A percentile compares a stretch with the other conserved stretches of the same genome.
phyloP scores from a whole-genome alignment of 2,329 filamentous ascomycete genomes.

The Ophiostoma fasciatum region DNA sequence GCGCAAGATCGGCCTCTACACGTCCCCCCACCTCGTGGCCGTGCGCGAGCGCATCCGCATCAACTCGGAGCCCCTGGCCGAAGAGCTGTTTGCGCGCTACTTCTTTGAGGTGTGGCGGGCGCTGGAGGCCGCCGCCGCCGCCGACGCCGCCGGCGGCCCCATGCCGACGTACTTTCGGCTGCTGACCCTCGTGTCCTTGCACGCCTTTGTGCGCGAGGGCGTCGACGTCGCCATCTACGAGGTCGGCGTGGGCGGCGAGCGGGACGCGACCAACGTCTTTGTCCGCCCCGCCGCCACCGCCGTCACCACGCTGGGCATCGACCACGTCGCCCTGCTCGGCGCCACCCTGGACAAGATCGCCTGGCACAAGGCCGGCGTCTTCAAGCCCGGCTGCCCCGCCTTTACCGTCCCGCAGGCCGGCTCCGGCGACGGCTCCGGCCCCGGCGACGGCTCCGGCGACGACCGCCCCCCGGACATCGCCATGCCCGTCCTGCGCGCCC shows the following conservation, averaged over 20 bases:
- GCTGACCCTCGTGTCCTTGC: constrained; percentile 51
- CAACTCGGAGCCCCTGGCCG: constrained; percentile 40
- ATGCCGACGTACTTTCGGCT: constrained; percentile 44
- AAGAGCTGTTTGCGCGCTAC: constrained; percentile 45
- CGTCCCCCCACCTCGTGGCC: constrained; percentile 52
- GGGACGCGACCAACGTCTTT: constrained; percentile 53
- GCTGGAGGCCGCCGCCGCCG: constrained; percentile 15
- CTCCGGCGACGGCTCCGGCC: constrained; percentile 19
- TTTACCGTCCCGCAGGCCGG: constrained; percentile 39
- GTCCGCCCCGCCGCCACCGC: constrained; percentile 40
- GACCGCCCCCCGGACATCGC: too few species aligned
- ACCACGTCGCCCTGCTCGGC: constrained; percentile 50
- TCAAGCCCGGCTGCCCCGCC: constrained; percentile 43
- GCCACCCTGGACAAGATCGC: constrained; percentile 50
- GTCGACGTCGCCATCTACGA: constrained; percentile 52
- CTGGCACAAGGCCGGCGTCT: constrained; percentile 60
- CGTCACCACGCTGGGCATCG: constrained; percentile 52
- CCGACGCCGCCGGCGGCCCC: constrained; percentile 17
- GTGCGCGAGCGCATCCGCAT: constrained; percentile 54
- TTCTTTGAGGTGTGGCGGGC: constrained; percentile 55
- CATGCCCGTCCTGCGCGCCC: constrained; percentile 30
- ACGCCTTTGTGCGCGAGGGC: constrained; percentile 48
- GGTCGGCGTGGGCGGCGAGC: constrained; percentile 52
- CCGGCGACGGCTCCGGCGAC: constrained; percentile 20
- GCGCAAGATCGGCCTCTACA: constrained; percentile 41